phyloP scores from a whole-genome alignment of 2,329 filamentous ascomycete species.

The Rhinocladiella mackenziei region DNA sequence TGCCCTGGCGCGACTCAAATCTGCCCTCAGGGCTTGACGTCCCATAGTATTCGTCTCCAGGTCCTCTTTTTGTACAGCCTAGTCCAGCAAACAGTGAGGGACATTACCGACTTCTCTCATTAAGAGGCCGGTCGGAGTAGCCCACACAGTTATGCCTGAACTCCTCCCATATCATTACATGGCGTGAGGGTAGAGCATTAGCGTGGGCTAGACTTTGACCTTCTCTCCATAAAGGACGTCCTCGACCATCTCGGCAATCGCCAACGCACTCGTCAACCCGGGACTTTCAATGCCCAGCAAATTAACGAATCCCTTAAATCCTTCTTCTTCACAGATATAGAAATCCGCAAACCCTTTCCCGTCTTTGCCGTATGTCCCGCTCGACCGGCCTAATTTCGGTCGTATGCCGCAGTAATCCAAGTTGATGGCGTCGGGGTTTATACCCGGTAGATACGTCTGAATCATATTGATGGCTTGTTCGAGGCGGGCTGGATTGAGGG shows the following conservation, averaged over 20 bases:
- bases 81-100: too few species aligned
- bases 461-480: constrained; percentile 69
- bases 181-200: background rate
- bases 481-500: constrained; percentile 61
- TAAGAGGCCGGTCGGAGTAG: too few species aligned
- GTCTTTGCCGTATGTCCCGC: constrained; percentile 52
- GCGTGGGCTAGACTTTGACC: background rate
- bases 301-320: constrained; percentile 79
- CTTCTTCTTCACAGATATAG: constrained; percentile 70
- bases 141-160: too few species aligned
- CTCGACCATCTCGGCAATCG: constrained; percentile 75
- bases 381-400: constrained; percentile 71
- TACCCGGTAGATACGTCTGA: constrained; percentile 67
- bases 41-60: too few species aligned
- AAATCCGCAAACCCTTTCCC: constrained; percentile 76
- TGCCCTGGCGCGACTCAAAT: too few species aligned
- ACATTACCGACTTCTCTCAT: too few species aligned
- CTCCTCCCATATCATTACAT: too few species aligned
- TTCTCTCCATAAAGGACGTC: constrained; percentile 47
- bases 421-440: constrained; percentile 62
- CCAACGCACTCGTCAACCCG: constrained; percentile 79
- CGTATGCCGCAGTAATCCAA: constrained; percentile 90
- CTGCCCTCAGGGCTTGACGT: too few species aligned
- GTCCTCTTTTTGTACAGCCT: too few species aligned
- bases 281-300: constrained; percentile 90